Percentiles rank a stretch among this genome's conserved stretches.
Evolutionary conservation across 1,284 basidiomycete species (phyloP).

Genomic region (Boletus subluridellus): DNA sequence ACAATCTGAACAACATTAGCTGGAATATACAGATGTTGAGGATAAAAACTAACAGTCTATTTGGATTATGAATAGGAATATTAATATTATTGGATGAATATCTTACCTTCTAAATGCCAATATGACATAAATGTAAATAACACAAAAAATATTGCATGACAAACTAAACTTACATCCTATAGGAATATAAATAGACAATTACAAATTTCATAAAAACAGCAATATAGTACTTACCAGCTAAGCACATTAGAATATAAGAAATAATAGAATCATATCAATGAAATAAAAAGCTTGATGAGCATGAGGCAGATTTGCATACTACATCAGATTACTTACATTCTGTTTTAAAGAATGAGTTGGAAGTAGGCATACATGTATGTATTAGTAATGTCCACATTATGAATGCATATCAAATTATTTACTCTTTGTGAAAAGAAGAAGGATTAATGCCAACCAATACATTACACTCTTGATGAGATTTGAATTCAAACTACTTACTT

Average conservation of each 20-base stretch:
- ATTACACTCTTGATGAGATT: too few relatives aligned
- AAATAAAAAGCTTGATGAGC: neutral
- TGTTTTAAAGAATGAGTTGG: neutral
- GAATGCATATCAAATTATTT: neutral
- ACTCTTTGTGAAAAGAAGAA: neutral
- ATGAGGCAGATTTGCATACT: neutral
- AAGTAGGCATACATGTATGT: too few relatives aligned
- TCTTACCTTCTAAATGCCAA: neutral
- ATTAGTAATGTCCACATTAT: neutral
- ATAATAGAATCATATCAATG: neutral
- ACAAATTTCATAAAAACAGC: accelerated
- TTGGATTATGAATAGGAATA: neutral
- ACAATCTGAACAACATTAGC: neutral
- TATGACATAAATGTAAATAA: neutral
- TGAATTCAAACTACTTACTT: too few relatives aligned
- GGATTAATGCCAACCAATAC: too few relatives aligned
- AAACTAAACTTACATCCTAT: neutral
- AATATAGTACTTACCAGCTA: neutral
- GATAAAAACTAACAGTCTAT: neutral
- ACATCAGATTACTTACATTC: neutral
- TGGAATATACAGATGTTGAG: neutral
- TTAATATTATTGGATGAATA: neutral
- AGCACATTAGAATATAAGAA: neutral
- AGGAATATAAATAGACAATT: neutral
- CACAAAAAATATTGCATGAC: too few relatives aligned